Percentiles rank a stretch among this genome's conserved stretches.
Evolutionary conservation across 345 rosid species (phyloP).

Genomic region (Eucalyptus pauciflora): DNA sequence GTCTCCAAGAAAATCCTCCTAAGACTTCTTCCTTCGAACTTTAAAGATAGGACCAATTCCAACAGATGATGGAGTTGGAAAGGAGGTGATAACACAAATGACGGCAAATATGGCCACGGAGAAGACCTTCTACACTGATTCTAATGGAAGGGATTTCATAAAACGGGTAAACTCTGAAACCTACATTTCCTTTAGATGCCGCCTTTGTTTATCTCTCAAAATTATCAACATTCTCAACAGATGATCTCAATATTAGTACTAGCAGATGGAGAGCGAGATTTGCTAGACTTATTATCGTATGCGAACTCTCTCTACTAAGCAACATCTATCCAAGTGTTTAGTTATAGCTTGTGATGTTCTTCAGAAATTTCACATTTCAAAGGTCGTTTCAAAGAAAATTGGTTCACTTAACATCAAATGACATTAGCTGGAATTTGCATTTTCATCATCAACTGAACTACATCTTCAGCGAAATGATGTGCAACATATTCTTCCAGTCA

Average conservation of each 20-base stretch:
- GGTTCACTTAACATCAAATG: background rate
- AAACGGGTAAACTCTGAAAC: conserved; percentile 45
- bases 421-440: background rate
- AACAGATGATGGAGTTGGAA: conserved; percentile 34
- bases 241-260: background rate
- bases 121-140: conserved; percentile 58
- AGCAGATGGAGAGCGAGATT: background rate
- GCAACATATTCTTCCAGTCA: conserved; percentile 8
- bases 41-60: conserved; percentile 77
- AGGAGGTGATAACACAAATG: conserved; percentile 67
- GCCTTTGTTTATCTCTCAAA: background rate
- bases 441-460: conserved; percentile 16
- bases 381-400: background rate
- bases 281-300: background rate
- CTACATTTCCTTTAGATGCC: background rate
- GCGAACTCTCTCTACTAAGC: background rate
- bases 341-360: background rate
- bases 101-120: conserved; percentile 71
- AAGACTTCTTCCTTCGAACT: background rate
- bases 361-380: background rate
- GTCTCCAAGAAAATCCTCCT: background rate
- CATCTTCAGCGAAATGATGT: background rate
- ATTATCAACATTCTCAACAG: background rate
- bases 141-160: conserved; percentile 85
- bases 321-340: background rate